Evolutionary conservation across 345 rosid genomes (phyloP).

Genomic region (Hibiscus trionum): DNA sequence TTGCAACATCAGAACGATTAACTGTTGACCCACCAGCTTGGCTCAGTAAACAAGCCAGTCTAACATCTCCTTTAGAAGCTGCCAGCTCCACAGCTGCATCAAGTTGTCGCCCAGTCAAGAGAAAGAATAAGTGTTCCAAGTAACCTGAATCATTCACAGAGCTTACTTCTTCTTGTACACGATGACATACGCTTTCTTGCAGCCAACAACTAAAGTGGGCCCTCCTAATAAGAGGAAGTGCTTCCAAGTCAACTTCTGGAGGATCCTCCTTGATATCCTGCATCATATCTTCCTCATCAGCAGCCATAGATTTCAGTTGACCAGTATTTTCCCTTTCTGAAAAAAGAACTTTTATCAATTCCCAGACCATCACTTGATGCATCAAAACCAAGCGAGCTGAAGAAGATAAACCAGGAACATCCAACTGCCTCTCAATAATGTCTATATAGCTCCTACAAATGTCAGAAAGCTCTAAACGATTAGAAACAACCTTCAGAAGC

Average conservation of each 20-base stretch:
- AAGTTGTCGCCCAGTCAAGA: slow-evolving; percentile 82
- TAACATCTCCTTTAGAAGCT: slow-evolving; percentile 83
- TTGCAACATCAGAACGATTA: slow-evolving; percentile 59
- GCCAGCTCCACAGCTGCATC: slow-evolving; percentile 86
- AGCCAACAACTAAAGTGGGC: slow-evolving; percentile 94
- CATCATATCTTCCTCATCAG: slow-evolving; percentile 93
- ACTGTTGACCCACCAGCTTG: slow-evolving; percentile 89
- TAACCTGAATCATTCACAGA: slow-evolving; percentile 64
- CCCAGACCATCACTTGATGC: slow-evolving; percentile 97
- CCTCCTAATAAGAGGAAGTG: slow-evolving; percentile 81
- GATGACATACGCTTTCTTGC: slow-evolving; percentile 85
- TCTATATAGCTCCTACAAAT: slow-evolving; percentile 74
- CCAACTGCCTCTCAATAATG: slow-evolving; percentile 73
- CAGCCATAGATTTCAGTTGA: slow-evolving; percentile 44
- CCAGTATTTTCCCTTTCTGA: slow-evolving; percentile 60
- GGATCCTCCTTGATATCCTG: slow-evolving; percentile 65
- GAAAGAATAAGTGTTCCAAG: slow-evolving; percentile 70
- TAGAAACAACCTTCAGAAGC: slow-evolving; percentile 58
- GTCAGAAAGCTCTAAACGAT: slow-evolving; percentile 58
- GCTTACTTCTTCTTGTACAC: slow-evolving; percentile 82
- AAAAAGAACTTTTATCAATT: slow-evolving; percentile 85
- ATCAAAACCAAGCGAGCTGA: slow-evolving; percentile 64
- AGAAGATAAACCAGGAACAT: slow-evolving; percentile 60
- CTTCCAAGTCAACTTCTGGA: slow-evolving; percentile 56
- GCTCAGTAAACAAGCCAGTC: slow-evolving; percentile 89